phyloP scores from a whole-genome alignment of 176 grass and related monocot genomes.

The Bromus sterilis region DNA sequence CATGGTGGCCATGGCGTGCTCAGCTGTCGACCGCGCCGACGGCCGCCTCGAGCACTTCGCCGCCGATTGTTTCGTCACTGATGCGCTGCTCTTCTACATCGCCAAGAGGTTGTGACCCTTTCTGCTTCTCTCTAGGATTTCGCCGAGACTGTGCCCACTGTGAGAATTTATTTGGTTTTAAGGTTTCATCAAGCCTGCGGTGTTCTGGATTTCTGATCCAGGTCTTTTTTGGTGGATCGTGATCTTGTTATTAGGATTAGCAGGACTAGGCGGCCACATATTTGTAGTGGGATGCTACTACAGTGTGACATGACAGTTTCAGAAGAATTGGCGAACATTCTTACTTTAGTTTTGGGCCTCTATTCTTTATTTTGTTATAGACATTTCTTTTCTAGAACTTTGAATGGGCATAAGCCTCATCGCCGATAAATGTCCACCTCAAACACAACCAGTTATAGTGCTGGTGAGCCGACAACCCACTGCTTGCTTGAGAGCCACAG shows the following conservation, averaged over 20 bases:
- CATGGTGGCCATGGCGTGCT: constrained; percentile 11
- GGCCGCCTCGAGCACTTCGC: constrained; percentile 1
- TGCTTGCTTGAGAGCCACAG: neutral
- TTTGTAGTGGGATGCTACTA: neutral
- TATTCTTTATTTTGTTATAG: neutral
- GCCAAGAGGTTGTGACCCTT: neutral
- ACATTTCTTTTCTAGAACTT: neutral
- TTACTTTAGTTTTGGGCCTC: neutral
- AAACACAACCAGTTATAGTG: neutral
- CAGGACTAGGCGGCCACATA: neutral
- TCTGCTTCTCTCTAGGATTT: neutral
- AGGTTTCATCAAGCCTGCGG: neutral
- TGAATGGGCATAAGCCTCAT: neutral
- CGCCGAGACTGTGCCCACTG: neutral
- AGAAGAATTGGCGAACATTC: neutral
- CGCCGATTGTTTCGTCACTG: constrained; percentile 8
- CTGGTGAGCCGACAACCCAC: neutral
- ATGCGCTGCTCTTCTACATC: constrained; percentile 1
- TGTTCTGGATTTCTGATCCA: neutral
- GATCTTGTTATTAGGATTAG: neutral
- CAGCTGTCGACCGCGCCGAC: neutral
- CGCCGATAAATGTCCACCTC: neutral
- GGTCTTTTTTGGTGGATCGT: neutral
- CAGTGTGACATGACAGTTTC: neutral
- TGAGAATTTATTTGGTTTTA: neutral